Conservation (phyloP, 23 red algal species). For the Agarophyton chilense region DNA sequence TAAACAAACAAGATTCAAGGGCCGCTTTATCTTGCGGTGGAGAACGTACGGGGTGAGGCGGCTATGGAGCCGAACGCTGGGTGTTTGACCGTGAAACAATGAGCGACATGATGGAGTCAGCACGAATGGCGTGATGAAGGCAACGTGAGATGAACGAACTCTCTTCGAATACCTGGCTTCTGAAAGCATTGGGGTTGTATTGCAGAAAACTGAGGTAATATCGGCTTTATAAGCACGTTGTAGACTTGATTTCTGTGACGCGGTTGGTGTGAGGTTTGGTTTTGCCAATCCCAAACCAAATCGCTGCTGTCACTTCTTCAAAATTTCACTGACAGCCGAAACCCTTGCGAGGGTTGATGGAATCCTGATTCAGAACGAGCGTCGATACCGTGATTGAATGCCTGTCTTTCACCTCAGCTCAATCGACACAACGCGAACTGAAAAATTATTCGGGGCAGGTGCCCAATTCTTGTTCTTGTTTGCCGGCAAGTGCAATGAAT, state of each 20-base stretch:
- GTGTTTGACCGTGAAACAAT: background rate
- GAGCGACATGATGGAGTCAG: background rate
- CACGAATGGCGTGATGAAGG: background rate
- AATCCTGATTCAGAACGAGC: background rate
- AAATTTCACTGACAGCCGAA: background rate
- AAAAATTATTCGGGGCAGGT: too few species aligned
- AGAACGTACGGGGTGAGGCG: background rate
- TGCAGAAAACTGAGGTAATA: background rate
- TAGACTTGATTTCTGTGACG: background rate
- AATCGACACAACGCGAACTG: too few species aligned
- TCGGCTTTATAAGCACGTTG: background rate
- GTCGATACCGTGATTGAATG: background rate
- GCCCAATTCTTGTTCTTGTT: too few species aligned
- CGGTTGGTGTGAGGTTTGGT: background rate
- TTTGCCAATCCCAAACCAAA: background rate
- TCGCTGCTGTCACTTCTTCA: background rate
- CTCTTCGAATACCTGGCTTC: background rate
- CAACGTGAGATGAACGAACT: background rate
- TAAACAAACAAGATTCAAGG: background rate
- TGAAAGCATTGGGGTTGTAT: background rate
- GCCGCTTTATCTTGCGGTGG: background rate
- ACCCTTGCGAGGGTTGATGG: background rate
- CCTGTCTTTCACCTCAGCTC: background rate
- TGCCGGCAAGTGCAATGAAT: too few species aligned
- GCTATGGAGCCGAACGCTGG: background rate